Percentiles rank a stretch among this genome's conserved stretches.
Evolutionary conservation across 106 monocot species (phyloP).

Genomic region (Dendrobium huoshanense): DNA sequence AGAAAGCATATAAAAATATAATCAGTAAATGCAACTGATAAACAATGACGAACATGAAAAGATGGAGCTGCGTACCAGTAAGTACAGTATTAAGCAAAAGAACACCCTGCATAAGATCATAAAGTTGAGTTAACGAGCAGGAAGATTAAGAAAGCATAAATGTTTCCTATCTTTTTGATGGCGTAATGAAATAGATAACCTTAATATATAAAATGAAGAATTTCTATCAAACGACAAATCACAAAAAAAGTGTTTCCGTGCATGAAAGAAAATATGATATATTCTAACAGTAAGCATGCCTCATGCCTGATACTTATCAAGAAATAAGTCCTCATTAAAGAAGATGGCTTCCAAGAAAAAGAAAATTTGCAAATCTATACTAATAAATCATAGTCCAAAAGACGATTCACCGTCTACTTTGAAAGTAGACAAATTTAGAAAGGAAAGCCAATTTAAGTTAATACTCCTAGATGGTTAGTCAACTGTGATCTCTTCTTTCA

Average conservation of each 20-base stretch:
- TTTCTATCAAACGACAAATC: neutral
- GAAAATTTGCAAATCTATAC: neutral
- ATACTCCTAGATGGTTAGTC: neutral
- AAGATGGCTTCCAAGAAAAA: neutral
- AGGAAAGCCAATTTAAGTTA: neutral
- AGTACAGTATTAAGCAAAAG: conserved; percentile 91
- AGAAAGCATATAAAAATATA: neutral
- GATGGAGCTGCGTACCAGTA: conserved; percentile 52
- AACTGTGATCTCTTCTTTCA: neutral
- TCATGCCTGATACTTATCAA: neutral
- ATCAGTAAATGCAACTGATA: neutral
- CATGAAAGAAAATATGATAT: neutral
- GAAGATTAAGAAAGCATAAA: neutral
- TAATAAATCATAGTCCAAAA: neutral
- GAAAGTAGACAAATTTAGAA: neutral
- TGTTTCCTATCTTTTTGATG: neutral
- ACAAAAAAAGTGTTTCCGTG: neutral
- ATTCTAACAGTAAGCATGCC: neutral
- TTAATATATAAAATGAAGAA: neutral
- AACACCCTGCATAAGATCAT: conserved; percentile 60
- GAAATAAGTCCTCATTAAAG: neutral
- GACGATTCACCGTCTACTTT: neutral
- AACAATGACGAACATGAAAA: neutral
- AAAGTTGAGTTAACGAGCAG: neutral
- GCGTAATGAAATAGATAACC: neutral